Evolutionary conservation across 2,329 filamentous ascomycete species (phyloP), one percentile per base, ranked within the genome.

Genomic region (Cladosporium sp.): DNA sequence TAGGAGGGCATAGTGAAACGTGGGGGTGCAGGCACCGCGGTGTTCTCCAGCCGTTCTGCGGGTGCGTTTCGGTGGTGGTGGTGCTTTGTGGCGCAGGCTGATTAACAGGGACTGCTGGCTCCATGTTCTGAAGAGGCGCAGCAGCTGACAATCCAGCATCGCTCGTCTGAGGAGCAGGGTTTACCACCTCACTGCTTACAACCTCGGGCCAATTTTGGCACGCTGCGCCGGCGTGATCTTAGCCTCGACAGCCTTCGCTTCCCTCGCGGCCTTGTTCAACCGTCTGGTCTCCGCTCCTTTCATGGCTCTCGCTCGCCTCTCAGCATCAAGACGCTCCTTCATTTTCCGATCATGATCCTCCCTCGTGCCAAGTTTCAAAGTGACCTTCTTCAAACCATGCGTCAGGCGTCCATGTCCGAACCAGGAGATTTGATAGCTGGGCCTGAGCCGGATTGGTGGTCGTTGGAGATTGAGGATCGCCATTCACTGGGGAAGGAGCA

Each of bases 361-460:
- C 18, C 74, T 74, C 0, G 78, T 72, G 0, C 78, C 78, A 45
- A 83, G 69, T 54, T 80, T 82, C 42, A 85, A 61, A 18, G 80
- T 83, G 49, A 84, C 77, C 22, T 76, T 77, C 60, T 78, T 79
- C 54, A 83, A 63, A 3, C 77, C 77, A 3, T 73, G 70, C 1
- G 77, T 70, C 20, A 83, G 63, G 68, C 69, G 39, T 82, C 78
- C 39, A 82, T 61, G 27, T 74, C 71, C 13, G 68, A 36, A 47
- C 56, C 15, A 13, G 45, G 45, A 30, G 53, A 50, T 4, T 55
- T 50, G 15, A 29, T 6, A 32, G 30, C 3, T 3, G 49, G 17
- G 36, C 44, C 15, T 7, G 32, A 7, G 32, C 32, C 13, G 32
- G 13, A 42, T 51, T 38, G 32, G 43, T 40, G 20, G 48, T 19